phyloP scores from a whole-genome alignment of 371 early-diverging fungal genomes.

The Nematocida sp. region DNA sequence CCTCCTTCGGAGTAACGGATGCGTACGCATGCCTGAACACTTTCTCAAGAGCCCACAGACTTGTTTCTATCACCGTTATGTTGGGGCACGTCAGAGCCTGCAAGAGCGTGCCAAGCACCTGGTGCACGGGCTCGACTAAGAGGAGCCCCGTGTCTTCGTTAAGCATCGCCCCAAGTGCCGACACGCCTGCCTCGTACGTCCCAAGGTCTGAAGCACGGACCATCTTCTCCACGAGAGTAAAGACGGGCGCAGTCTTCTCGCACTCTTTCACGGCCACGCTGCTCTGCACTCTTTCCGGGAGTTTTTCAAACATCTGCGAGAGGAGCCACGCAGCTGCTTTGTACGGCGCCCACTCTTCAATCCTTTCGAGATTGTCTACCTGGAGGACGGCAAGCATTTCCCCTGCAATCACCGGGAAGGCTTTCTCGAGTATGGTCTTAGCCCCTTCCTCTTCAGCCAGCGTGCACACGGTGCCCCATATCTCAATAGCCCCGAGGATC shows the following conservation, averaged over 20 bases:
- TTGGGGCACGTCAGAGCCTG: constrained; percentile 5
- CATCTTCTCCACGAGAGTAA: constrained; percentile 27
- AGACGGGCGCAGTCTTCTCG: neutral
- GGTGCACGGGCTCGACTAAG: neutral
- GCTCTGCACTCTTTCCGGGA: constrained; percentile 15
- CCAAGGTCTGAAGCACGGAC: constrained; percentile 18
- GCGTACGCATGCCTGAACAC: constrained; percentile 57
- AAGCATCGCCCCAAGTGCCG: constrained; percentile 56
- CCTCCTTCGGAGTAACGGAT: constrained; percentile 13
- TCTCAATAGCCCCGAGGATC: constrained; percentile 54
- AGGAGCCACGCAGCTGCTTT: constrained; percentile 61
- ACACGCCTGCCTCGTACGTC: constrained; percentile 55
- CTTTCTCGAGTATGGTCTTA: constrained; percentile 6
- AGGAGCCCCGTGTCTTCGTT: constrained; percentile 22
- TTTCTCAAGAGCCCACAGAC: constrained; percentile 56
- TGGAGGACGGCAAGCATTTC: constrained; percentile 24
- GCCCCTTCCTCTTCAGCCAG: constrained; percentile 44
- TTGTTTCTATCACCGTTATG: constrained; percentile 25
- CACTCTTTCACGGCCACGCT: constrained; percentile 22
- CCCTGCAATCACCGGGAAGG: constrained; percentile 29
- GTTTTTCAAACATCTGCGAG: constrained; percentile 23
- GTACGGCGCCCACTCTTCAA: constrained; percentile 55
- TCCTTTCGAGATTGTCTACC: constrained; percentile 51
- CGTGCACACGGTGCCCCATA: constrained; percentile 58
- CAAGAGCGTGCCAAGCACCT: constrained; percentile 23